Evolutionary conservation across 1,284 basidiomycete species (phyloP).

Genomic region (Leccinum fuscescens): DNA sequence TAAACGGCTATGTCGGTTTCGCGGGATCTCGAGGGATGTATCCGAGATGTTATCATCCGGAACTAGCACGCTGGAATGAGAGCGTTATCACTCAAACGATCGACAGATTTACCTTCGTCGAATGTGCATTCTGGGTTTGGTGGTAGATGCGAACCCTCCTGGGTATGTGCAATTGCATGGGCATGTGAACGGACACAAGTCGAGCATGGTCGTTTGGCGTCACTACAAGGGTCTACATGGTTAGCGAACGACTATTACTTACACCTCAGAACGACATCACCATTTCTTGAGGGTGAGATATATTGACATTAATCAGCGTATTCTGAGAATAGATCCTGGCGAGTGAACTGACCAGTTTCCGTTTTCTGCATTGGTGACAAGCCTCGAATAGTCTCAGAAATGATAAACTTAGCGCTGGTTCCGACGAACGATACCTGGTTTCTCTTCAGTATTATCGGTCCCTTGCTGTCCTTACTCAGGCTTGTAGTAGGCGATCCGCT

Average conservation of each 20-base stretch:
- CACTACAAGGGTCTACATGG: slow-evolving; percentile 37
- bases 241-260: slow-evolving; percentile 3
- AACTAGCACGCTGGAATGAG: slow-evolving; percentile 9
- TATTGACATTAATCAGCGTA: not conserved
- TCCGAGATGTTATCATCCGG: slow-evolving; percentile 9
- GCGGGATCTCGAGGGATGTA: slow-evolving; percentile 44
- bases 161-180: slow-evolving; percentile 57
- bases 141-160: slow-evolving; percentile 50
- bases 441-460: slow-evolving; percentile 46
- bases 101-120: slow-evolving; percentile 49
- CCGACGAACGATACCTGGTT: slow-evolving; percentile 45
- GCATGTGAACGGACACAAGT: slow-evolving; percentile 64
- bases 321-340: slow-evolving; percentile 4
- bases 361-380: slow-evolving; percentile 58
- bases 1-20: slow-evolving; percentile 57
- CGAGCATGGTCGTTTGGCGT: slow-evolving; percentile 68
- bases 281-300: slow-evolving; percentile 52
- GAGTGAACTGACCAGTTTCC: slow-evolving; percentile 60
- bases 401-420: not conserved
- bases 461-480: slow-evolving; percentile 2
- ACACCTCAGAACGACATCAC: slow-evolving; percentile 33
- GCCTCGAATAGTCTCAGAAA: slow-evolving; percentile 17
- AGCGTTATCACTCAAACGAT: not conserved
- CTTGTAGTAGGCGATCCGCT: slow-evolving; percentile 3
- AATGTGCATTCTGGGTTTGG: slow-evolving; percentile 63